Percentiles rank a stretch among this genome's conserved stretches.
Conservation (phyloP, 2,329 filamentous ascomycete species). For the Pseudogymnoascus sp. region DNA sequence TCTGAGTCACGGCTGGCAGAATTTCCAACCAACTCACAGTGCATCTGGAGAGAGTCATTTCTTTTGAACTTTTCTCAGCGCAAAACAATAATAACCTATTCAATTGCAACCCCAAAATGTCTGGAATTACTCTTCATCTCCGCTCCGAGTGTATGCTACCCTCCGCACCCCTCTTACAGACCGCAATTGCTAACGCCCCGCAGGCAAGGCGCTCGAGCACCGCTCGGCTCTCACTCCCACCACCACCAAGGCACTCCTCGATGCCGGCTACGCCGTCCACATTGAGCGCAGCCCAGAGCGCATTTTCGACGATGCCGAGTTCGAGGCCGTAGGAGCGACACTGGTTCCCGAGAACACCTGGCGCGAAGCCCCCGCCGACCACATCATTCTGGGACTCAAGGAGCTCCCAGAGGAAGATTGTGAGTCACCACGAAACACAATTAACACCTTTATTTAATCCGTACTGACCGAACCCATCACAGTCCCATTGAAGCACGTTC, state of each 20-base stretch:
- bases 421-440: slow-evolving; percentile 27
- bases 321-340: slow-evolving; percentile 52
- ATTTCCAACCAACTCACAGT: slow-evolving; percentile 12
- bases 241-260: slow-evolving; percentile 49
- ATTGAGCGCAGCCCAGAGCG: slow-evolving; percentile 61
- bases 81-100: slow-evolving; percentile 14
- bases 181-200: slow-evolving; percentile 14
- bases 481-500: slow-evolving; percentile 62
- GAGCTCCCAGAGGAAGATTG: slow-evolving; percentile 65
- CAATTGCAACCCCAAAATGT: slow-evolving; percentile 20
- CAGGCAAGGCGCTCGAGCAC: slow-evolving; percentile 34
- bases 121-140: slow-evolving; percentile 30
- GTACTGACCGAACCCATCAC: background rate
- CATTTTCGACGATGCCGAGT: slow-evolving; percentile 56
- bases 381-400: slow-evolving; percentile 70
- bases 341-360: slow-evolving; percentile 60
- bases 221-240: slow-evolving; percentile 31
- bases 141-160: slow-evolving; percentile 31
- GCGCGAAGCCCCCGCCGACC: slow-evolving; percentile 56
- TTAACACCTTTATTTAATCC: background rate
- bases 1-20: slow-evolving; percentile 14
- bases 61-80: slow-evolving; percentile 10
- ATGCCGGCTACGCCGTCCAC: slow-evolving; percentile 60
- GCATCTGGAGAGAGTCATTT: background rate
- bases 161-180: slow-evolving; percentile 11